Conservation (phyloP, 805 yeast species). For the Metschnikowia picachoensis region DNA sequence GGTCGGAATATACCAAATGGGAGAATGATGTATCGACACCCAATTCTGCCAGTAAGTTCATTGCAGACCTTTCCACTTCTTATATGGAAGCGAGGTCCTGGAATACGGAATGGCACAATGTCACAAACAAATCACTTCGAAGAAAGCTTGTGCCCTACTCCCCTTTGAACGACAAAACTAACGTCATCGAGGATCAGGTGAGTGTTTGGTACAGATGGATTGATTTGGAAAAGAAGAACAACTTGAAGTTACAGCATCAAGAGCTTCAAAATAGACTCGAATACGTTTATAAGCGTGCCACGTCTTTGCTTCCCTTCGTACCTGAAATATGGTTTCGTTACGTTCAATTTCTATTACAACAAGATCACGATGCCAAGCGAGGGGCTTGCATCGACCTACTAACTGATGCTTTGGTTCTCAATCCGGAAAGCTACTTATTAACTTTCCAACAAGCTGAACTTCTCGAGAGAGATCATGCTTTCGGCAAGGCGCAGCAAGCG, state of each 20-base stretch:
- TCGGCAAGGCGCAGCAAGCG: slow-evolving; percentile 45
- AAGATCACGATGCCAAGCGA: slow-evolving; percentile 37
- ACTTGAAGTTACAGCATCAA: slow-evolving; percentile 53
- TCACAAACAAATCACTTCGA: slow-evolving; percentile 48
- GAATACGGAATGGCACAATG: slow-evolving; percentile 62
- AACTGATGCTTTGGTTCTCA: slow-evolving; percentile 52
- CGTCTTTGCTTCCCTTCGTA: slow-evolving; percentile 55
- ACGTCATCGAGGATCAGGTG: slow-evolving; percentile 39
- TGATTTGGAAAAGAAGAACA: slow-evolving; percentile 72
- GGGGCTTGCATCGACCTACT: slow-evolving; percentile 45
- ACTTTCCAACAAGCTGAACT: slow-evolving; percentile 65
- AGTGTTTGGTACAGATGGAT: slow-evolving; percentile 71
- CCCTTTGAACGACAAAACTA: slow-evolving; percentile 18
- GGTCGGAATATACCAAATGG: slow-evolving; percentile 80
- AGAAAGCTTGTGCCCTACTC: slow-evolving; percentile 34
- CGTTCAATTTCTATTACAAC: slow-evolving; percentile 32
- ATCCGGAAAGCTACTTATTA: slow-evolving; percentile 67
- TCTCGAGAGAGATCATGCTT: slow-evolving; percentile 55
- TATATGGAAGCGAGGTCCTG: slow-evolving; percentile 86
- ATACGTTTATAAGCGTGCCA: slow-evolving; percentile 70
- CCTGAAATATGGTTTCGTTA: slow-evolving; percentile 79
- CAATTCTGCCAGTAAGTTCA: slow-evolving; percentile 76
- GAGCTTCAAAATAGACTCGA: slow-evolving; percentile 50
- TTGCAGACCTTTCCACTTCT: slow-evolving; percentile 75
- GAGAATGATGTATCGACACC: slow-evolving; percentile 68